These are phyloP conservation scores for Tremella yokohamensis DNA, from an alignment of 768 basidiomycete species.

Conservation along the genomic window DNA sequence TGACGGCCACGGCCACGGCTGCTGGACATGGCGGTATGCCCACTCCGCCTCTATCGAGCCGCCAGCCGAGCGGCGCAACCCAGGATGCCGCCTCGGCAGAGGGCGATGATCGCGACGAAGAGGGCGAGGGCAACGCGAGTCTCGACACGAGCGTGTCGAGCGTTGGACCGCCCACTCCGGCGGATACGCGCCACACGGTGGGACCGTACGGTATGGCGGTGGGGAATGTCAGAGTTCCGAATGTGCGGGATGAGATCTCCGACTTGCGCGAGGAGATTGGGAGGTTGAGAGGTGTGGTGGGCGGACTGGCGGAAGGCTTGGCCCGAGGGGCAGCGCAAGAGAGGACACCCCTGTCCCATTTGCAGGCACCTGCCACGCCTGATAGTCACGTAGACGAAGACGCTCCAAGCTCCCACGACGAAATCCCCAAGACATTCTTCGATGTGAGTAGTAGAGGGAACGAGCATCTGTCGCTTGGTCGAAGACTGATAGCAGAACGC, in stretches of 20 bases:
- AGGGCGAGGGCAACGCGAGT: background rate
- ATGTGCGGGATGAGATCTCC: slow-evolving; percentile 29
- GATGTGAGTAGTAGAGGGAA: background rate
- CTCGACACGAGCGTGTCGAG: background rate
- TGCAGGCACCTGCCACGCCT: background rate
- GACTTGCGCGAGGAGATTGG: slow-evolving; percentile 33
- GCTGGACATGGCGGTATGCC: background rate
- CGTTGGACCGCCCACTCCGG: background rate
- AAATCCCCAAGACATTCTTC: background rate
- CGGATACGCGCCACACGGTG: background rate
- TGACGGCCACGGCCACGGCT: background rate
- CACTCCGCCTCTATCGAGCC: background rate
- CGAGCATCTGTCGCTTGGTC: background rate
- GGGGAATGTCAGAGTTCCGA: background rate
- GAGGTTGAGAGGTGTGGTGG: slow-evolving; percentile 33
- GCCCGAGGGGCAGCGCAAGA: background rate
- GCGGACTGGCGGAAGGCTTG: slow-evolving; percentile 25
- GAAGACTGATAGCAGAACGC: background rate
- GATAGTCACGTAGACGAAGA: no score
- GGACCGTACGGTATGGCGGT: background rate
- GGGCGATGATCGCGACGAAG: background rate
- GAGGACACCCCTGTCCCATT: background rate
- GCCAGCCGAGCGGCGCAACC: background rate
- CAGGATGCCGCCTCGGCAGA: background rate
- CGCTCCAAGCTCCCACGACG: no score